Evolutionary conservation across 768 basidiomycete genomes (phyloP).

Genomic region (Naganishia friedmannii): DNA sequence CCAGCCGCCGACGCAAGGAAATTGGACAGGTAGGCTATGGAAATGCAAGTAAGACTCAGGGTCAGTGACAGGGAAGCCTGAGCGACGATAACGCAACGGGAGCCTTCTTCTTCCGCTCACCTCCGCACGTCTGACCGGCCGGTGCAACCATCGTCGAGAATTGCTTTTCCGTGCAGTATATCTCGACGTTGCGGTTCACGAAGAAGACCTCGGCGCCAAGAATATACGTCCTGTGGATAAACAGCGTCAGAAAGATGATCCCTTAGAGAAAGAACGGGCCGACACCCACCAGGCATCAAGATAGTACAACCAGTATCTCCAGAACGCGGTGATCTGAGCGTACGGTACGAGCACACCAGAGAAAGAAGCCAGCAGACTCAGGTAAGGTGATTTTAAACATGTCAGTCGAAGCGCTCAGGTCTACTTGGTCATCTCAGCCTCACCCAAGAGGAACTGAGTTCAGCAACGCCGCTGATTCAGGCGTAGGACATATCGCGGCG

Average conservation of each 20-base stretch:
- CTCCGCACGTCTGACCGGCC: constrained; percentile 64
- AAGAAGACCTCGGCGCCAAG: constrained; percentile 28
- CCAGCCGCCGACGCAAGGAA: constrained; percentile 67
- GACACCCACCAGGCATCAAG: constrained; percentile 8
- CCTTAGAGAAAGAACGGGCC: constrained; percentile 8
- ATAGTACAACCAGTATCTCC: constrained; percentile 29
- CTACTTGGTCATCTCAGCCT: constrained; percentile 11
- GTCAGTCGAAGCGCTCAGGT: constrained; percentile 5
- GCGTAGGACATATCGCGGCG: constrained; percentile 15
- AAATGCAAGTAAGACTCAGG: constrained; percentile 15
- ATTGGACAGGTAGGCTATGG: constrained; percentile 62
- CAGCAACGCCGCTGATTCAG: constrained; percentile 21
- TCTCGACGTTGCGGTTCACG: constrained; percentile 23
- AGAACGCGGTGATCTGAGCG: constrained; percentile 25
- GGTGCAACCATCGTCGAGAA: constrained; percentile 72
- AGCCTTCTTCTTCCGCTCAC: constrained; percentile 20
- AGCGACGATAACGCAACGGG: constrained; percentile 11
- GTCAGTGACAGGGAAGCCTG: constrained; percentile 3
- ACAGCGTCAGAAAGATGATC: constrained; percentile 4
- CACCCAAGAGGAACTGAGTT: constrained; percentile 26
- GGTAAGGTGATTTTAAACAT: constrained; percentile 11
- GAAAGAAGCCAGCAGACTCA: constrained; percentile 23
- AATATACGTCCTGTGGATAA: constrained; percentile 23
- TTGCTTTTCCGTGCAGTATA: constrained; percentile 63
- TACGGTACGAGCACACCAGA: constrained; percentile 25